Evolutionary conservation across 1,284 basidiomycete genomes (phyloP).

Genomic region (Coniferiporia weirii): DNA sequence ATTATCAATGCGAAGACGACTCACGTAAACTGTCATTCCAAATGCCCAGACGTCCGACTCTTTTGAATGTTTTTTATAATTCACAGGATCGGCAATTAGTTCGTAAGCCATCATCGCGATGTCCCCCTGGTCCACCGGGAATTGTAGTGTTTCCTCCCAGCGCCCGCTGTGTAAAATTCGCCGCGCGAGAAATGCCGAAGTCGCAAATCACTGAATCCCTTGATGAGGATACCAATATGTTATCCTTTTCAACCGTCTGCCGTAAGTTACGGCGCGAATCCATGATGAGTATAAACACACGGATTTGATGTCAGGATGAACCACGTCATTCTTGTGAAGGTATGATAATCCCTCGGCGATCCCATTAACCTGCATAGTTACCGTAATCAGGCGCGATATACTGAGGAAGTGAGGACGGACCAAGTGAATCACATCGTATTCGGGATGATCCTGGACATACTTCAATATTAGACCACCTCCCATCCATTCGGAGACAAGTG

Average conservation of each 20-base stretch:
- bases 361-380: neutral
- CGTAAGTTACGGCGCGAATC: neutral
- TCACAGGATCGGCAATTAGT: too few species aligned
- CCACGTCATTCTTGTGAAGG: neutral
- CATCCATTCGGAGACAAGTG: constrained; percentile 16
- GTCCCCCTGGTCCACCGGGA: neutral
- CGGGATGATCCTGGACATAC: neutral
- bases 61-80: too few species aligned
- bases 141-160: neutral
- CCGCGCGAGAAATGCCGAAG: neutral
- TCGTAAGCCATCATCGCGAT: neutral
- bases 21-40: neutral
- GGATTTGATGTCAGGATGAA: constrained; percentile 13
- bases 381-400: neutral
- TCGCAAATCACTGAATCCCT: neutral
- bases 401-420: neutral
- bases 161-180: neutral
- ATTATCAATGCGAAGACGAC: too few species aligned
- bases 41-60: too few species aligned
- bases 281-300: neutral
- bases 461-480: constrained; percentile 1
- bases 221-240: constrained; percentile 1
- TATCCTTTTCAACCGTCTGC: neutral
- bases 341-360: constrained; percentile 8
- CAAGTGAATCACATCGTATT: neutral